Evolutionary conservation across 208 protist species (phyloP), one percentile per base, ranked within the genome.

Genomic region (Acanthamoeba healyi): DNA sequence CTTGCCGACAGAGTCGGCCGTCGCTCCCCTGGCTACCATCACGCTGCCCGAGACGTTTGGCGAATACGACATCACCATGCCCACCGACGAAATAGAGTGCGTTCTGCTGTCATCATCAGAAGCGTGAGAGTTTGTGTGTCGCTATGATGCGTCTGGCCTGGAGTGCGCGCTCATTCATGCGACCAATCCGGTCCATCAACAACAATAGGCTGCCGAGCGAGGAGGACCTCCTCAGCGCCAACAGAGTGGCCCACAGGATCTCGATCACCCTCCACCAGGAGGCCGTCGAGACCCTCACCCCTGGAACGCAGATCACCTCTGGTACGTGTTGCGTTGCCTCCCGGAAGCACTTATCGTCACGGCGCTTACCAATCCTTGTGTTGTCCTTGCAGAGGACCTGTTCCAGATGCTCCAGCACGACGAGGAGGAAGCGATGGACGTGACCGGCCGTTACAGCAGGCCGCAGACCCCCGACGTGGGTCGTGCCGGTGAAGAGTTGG

Each of bases 31-130:
- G 26, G 58, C 56, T 12, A 65, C 94, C 61, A 96, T 96, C 82
- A 96, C 95, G 14, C 79, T 96, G 34, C 88, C 89, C 15, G 92
- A 92, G 36, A 93, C 63, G 42, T 93, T 93, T 56, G 56, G 56
- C 26, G 88, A 93, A n/a, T 81, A 93, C 88, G 88, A 93, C 22
- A 93, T 93, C 65, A 81, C 65, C 36, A 29, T 93, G 51, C 88
- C 88, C 19, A 63, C 40, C 17, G 88, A 34, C 44, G 88, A 93
- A 24, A 72, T 93, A 1, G 65, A 81, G 88, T 93, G 26, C 63
- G 46, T 15, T 26, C n/a, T 24, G 15, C 56, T 63, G 19, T 63
- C 56, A n/a, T n/a, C n/a, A n/a, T n/a, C n/a, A n/a, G n/a, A n/a
- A n/a, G n/a, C n/a, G n/a, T n/a, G n/a, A n/a, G n/a, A n/a, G n/a